Base-by-base conservation (phyloP, 2,329 filamentous ascomycete species). In the Trichoderma atrobrunneum region DNA sequence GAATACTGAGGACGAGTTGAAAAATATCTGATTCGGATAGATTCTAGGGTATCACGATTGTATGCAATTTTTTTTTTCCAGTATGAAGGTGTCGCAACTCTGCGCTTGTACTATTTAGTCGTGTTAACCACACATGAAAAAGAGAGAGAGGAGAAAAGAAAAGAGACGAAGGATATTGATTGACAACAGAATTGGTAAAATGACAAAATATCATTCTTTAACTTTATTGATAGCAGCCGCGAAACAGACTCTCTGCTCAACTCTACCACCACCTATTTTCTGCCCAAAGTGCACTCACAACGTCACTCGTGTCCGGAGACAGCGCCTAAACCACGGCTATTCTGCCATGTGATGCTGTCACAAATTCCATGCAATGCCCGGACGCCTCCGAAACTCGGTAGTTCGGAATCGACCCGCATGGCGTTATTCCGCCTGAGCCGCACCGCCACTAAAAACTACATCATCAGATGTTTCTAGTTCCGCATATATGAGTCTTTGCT, bases 351-450 rank as follows among this genome's bases (percentile, higher is more conserved):
- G 39, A 43, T 43, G 7, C 11, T 18, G 43, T 51, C 18, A 54
- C 10, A 39, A 26, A 14, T 48, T 14, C 63, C 48, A 34, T 26
- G n/a, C n/a, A 28, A 26, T 26, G 21, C 18, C 14, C 64, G 30
- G 48, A 12, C 48, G 18, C 30, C 18, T 34, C 64, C 30, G 54
- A 70, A 43, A 12, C 36, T 70, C 67, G 67, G 67, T 26, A 70
- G 67, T 62, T 63, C 67, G 67, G 67, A 70, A 70, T 62, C 43
- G 39, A 61, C 67, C 67, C 57, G 67, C 67, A 62, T 70, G 67
- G 57, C 57, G 67, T 39, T 51, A 61, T 70, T 51, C 67, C 67
- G 56, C 43, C 10, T 54, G 30, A 70, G 57, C 67, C 67, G 39
- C 36, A 39, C 67, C 67, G 59, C 67, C 57, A 70, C 59, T 48